phyloP scores from a whole-genome alignment of 768 basidiomycete species.

The Obba rivulosa region DNA sequence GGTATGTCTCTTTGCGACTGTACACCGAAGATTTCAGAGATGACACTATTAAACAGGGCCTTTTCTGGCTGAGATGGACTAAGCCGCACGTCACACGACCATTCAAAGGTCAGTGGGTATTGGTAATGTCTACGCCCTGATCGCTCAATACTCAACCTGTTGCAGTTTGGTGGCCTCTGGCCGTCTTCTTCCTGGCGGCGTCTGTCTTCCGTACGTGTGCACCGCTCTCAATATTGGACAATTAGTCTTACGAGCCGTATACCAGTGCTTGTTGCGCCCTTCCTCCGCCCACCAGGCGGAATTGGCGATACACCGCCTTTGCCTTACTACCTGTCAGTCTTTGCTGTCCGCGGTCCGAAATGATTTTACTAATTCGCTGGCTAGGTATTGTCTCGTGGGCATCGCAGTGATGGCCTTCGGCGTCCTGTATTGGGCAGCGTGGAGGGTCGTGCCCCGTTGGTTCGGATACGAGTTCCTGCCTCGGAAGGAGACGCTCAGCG shows the following conservation, averaged over 20 bases:
- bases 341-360: background rate
- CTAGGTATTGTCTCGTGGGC: constrained; percentile 49
- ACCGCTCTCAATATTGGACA: background rate
- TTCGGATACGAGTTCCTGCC: constrained; percentile 45
- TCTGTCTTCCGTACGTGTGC: constrained; percentile 41
- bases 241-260: constrained; percentile 6
- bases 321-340: constrained; percentile 45
- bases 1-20: constrained; percentile 22
- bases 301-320: constrained; percentile 57
- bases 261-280: constrained; percentile 48
- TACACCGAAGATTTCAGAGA: background rate
- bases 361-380: background rate
- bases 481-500: constrained; percentile 41
- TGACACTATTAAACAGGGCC: constrained; percentile 22
- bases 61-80: constrained; percentile 52
- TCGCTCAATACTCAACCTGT: background rate
- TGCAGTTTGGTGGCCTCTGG: constrained; percentile 50
- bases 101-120: constrained; percentile 48
- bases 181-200: constrained; percentile 48
- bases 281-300: constrained; percentile 46
- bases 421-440: constrained; percentile 48
- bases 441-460: constrained; percentile 46
- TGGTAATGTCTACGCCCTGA: background rate
- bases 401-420: constrained; percentile 43
- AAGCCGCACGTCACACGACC: constrained; percentile 43